Conservation (phyloP, 345 rosid genomes). For the Melaleuca quinquenervia region DNA sequence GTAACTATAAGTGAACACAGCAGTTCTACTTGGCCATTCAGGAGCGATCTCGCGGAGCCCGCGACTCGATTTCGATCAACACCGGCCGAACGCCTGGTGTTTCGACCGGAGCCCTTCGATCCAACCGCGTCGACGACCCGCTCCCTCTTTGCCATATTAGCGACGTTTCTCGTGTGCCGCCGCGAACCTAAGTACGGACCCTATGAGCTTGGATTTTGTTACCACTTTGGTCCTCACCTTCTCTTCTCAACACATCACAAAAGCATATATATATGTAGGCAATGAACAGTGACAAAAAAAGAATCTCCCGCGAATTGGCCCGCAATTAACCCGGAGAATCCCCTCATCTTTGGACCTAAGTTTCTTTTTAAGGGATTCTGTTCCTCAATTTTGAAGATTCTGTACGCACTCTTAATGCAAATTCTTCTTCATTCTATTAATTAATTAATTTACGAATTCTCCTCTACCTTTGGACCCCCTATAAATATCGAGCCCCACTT, state of each 20-base stretch:
- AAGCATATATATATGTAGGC: not conserved
- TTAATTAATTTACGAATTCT: not conserved
- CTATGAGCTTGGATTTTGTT: not conserved
- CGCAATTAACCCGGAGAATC: not conserved
- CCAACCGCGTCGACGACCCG: fast-evolving
- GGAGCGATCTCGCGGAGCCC: not conserved
- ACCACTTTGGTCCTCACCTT: not conserved
- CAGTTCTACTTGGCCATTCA: not conserved
- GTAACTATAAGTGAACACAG: not conserved
- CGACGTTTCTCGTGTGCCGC: not conserved
- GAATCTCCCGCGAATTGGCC: not conserved
- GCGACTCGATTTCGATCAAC: not conserved
- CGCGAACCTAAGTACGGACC: not conserved
- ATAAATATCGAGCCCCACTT: conserved; percentile 10
- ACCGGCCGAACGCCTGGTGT: not conserved
- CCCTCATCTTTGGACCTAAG: not conserved
- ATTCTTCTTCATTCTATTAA: not conserved
- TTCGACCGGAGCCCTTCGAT: not conserved
- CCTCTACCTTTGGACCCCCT: conserved; percentile 18
- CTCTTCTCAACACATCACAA: not conserved
- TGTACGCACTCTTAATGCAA: not conserved
- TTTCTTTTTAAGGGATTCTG: not conserved
- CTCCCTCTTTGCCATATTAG: not conserved
- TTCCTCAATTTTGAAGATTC: not conserved
- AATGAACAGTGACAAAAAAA: not conserved